Percentiles rank a stretch among this genome's conserved stretches.
phyloP scores from a whole-genome alignment of 1,139 yeast genomes.

The Kurtzmaniella quercitrusa region DNA sequence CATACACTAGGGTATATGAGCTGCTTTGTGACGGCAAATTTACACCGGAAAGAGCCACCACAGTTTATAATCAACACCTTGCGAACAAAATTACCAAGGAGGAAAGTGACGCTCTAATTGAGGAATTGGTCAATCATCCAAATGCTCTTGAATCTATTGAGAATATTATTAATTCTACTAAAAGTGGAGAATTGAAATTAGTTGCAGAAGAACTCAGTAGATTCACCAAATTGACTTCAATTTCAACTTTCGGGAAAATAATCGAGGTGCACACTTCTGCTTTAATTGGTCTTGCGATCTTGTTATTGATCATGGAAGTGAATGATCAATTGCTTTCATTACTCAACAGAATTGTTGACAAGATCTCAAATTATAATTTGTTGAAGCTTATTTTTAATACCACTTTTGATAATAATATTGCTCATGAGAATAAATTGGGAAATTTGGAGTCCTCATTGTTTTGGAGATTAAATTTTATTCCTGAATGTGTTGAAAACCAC shows the following conservation, averaged over 20 bases:
- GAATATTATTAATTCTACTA: conserved; percentile 18
- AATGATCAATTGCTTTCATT: conserved; percentile 24
- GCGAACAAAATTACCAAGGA: conserved; percentile 21
- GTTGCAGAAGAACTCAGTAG: conserved; percentile 11
- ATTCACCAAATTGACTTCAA: conserved; percentile 20
- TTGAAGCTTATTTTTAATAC: conserved; percentile 27
- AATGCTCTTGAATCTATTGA: conserved; percentile 23
- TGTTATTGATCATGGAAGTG: conserved; percentile 30
- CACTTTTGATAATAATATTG: conserved; percentile 14
- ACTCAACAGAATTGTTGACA: conserved; percentile 23
- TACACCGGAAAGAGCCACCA: conserved; percentile 16
- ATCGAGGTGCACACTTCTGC: conserved; percentile 23
- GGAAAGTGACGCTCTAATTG: conserved; percentile 19
- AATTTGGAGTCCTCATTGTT: conserved; percentile 23
- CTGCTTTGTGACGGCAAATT: conserved; percentile 14
- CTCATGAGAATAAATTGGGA: conserved; percentile 15
- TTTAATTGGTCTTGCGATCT: conserved; percentile 21
- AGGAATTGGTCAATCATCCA: conserved; percentile 22
- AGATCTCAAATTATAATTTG: conserved; percentile 21
- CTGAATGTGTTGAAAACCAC: background rate
- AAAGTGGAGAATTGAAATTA: conserved; percentile 4
- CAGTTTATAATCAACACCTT: conserved; percentile 21
- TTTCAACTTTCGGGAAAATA: conserved; percentile 24
- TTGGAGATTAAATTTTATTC: conserved; percentile 14
- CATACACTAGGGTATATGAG: conserved; percentile 21